Base-by-base conservation (phyloP, 1,284 basidiomycete species). In the Microbotryomycetes sp. region DNA sequence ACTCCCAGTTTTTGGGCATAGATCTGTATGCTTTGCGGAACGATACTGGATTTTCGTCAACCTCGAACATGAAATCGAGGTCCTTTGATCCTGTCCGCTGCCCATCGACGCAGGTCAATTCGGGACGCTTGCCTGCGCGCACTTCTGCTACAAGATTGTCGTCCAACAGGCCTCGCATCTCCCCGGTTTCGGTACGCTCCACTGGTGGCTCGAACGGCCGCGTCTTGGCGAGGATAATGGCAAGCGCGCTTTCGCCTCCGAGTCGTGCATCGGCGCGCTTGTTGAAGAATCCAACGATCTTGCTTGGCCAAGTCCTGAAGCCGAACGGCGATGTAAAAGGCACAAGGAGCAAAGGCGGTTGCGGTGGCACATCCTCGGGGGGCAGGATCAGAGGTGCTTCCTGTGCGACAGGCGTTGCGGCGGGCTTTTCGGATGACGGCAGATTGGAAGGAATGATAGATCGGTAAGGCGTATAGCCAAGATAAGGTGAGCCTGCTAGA, bases 271-370 rank as follows among this genome's bases (percentile, higher is more conserved):
- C 84, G 57, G 84, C 77, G n/a, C 91, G 85, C 73, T 89, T 85
- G 72, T 91, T 92, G 80, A 97, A 97, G 77, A 91, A 94, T 70
- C 87, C 87, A 81, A 84, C 86, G 58, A 97, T 83, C 86, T 96
- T 93, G 66, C 83, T 77, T 4, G 93, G 92, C 63, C 97, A 86
- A 72, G 91, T 89, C 45, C 80, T 81, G 75, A 96, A 84, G 16
- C 94, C 93, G 59, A 97, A 82, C 68, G 88, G 81, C 72, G 94
- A 87, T 57, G 82, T 81, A 77, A 89, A 97, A n/a, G 89, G 83
- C 31, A 97, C 85, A 59, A 97, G 81, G 54, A 93, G 82, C 59
- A 97, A 78, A 2, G 93, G 88, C 0, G 93, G 88, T 55, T 88
- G 85, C 0, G 82, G 79, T 2, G 91, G 88, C 53, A 97, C 82